Evolutionary conservation across 83 land plant species (phyloP).

Genomic region (Thuja plicata): DNA sequence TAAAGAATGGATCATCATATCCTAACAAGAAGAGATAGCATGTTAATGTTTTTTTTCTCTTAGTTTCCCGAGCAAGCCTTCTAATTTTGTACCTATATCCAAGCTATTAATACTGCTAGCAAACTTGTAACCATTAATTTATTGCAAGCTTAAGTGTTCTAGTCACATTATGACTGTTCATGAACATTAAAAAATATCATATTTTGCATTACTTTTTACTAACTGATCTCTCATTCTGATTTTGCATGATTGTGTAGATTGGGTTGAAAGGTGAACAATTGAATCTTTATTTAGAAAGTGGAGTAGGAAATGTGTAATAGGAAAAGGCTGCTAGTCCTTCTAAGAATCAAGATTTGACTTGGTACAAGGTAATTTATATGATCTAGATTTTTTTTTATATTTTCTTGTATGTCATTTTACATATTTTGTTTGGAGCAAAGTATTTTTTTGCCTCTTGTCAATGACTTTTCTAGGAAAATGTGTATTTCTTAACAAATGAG

Average conservation of each 20-base stretch:
- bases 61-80: neutral
- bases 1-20: neutral
- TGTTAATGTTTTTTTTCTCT: neutral
- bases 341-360: too few species aligned
- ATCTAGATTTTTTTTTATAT: too few species aligned
- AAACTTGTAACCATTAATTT: neutral
- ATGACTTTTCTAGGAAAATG: too few species aligned
- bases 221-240: neutral
- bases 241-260: constrained; percentile 39
- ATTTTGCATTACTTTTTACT: neutral
- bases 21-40: neutral
- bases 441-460: too few species aligned
- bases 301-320: constrained; percentile 39
- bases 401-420: too few species aligned
- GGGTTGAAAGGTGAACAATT: constrained; percentile 73
- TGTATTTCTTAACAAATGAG: too few species aligned
- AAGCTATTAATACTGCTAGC: neutral
- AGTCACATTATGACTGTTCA: neutral
- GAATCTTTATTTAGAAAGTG: constrained; percentile 7
- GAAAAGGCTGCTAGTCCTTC: constrained; percentile 28
- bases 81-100: neutral
- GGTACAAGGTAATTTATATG: constrained; percentile 63
- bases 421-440: too few species aligned
- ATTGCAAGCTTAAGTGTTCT: neutral
- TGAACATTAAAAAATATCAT: neutral